Conservation (phyloP, 495 filamentous ascomycete species). For the Trichocladium antarcticum region DNA sequence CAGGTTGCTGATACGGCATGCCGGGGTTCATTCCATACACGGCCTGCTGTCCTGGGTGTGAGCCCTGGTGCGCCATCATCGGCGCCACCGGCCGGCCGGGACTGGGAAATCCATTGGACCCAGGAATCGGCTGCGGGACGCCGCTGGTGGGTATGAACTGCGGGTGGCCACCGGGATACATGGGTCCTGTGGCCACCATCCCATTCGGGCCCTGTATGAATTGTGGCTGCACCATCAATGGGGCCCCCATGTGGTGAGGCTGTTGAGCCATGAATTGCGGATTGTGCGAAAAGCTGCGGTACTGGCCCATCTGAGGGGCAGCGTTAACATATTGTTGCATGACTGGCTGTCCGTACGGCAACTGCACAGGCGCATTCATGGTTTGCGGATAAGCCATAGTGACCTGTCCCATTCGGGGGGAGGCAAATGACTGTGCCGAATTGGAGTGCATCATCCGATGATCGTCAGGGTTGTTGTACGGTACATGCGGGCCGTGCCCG, state of each 20-base stretch:
- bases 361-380: conserved; percentile 55
- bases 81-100: conserved; percentile 66
- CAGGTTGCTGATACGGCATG: conserved; percentile 55
- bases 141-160: conserved; percentile 54
- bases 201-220: conserved; percentile 43
- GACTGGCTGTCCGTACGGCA: conserved; percentile 62
- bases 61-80: conserved; percentile 70
- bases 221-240: conserved; percentile 73
- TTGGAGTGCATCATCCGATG: conserved; percentile 80
- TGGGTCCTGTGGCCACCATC: conserved; percentile 52
- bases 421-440: conserved; percentile 63
- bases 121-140: conserved; percentile 48
- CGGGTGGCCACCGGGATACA: conserved; percentile 49
- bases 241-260: conserved; percentile 49
- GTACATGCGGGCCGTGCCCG: conserved; percentile 47
- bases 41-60: conserved; percentile 57
- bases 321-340: conserved; percentile 60
- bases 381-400: conserved; percentile 60
- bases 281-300: conserved; percentile 45
- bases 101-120: conserved; percentile 70
- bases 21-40: conserved; percentile 57
- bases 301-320: conserved; percentile 45
- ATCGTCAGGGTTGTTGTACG: conserved; percentile 60
- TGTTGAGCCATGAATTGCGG: conserved; percentile 58
- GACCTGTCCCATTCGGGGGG: conserved; percentile 60